Conservation (phyloP, 345 rosid genomes). For the Melaleuca quinquenervia region DNA sequence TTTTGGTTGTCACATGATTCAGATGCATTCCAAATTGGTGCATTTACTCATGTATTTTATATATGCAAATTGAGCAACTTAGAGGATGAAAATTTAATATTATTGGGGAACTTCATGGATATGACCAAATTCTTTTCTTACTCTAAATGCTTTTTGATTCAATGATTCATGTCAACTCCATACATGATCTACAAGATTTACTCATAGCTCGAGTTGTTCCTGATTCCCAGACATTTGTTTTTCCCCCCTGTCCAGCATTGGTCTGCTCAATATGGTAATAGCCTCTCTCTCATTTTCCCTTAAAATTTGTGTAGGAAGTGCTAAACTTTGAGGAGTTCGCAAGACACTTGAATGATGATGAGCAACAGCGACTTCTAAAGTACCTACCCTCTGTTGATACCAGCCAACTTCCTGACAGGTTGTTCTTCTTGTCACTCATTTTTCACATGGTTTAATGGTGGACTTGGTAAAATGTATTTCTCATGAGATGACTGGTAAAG, state of each 20-base stretch:
- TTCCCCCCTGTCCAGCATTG: neutral
- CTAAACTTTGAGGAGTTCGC: constrained; percentile 65
- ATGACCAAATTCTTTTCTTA: neutral
- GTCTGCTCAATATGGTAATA: neutral
- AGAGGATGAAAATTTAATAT: neutral
- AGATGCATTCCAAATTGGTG: neutral
- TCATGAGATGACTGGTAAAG: neutral
- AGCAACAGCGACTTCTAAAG: constrained; percentile 63
- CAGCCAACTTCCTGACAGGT: constrained; percentile 51
- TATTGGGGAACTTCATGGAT: neutral
- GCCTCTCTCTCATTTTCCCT: neutral
- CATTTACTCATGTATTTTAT: neutral
- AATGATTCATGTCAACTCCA: neutral
- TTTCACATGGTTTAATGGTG: neutral
- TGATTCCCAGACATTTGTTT: neutral
- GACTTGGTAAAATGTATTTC: neutral
- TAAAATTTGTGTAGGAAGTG: constrained; percentile 40
- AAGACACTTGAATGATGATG: constrained; percentile 56
- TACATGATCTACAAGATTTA: neutral
- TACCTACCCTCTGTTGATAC: constrained; percentile 61
- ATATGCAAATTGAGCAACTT: neutral
- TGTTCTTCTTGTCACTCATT: neutral
- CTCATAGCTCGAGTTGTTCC: neutral
- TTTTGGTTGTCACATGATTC: neutral
- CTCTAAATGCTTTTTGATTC: neutral